phyloP scores from a whole-genome alignment of 2,329 filamentous ascomycete genomes.

The Talaromyces verruculosus region DNA sequence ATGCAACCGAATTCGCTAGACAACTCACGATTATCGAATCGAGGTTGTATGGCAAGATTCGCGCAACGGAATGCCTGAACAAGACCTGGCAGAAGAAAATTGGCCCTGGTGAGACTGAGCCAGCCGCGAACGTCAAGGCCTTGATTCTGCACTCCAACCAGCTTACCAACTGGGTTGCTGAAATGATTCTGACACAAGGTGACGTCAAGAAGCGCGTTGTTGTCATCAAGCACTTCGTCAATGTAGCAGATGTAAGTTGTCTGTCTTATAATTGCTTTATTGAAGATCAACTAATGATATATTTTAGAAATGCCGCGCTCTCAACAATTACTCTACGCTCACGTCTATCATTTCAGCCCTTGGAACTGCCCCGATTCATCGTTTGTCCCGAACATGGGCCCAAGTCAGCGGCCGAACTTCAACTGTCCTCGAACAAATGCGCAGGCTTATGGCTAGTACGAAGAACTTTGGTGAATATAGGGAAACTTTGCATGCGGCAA shows the following conservation, averaged over 20 bases:
- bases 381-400: slow-evolving; percentile 89
- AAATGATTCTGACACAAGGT: slow-evolving; percentile 94
- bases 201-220: slow-evolving; percentile 95
- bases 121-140: slow-evolving; percentile 90
- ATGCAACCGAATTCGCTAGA: slow-evolving; percentile 92
- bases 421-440: slow-evolving; percentile 81
- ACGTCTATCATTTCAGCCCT: slow-evolving; percentile 97
- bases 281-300: slow-evolving; percentile 17
- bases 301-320: slow-evolving; percentile 77
- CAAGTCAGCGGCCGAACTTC: slow-evolving; percentile 85
- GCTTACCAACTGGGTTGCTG: slow-evolving; percentile 98
- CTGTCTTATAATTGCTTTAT: background rate
- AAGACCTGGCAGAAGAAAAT: slow-evolving; percentile 99
- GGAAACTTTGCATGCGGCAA: slow-evolving; percentile 86
- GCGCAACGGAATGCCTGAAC: slow-evolving; percentile 91
- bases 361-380: slow-evolving; percentile 90
- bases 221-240: slow-evolving; percentile 97
- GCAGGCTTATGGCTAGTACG: slow-evolving; percentile 90
- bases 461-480: slow-evolving; percentile 98
- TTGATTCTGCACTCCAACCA: slow-evolving; percentile 97
- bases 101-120: slow-evolving; percentile 66
- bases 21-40: slow-evolving; percentile 97
- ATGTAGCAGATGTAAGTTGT: slow-evolving; percentile 77
- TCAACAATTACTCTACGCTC: slow-evolving; percentile 97
- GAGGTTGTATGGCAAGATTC: slow-evolving; percentile 90